Evolutionary conservation across 2,329 filamentous ascomycete species (phyloP).

Genomic region (Phaeophleospora eucalypticola): DNA sequence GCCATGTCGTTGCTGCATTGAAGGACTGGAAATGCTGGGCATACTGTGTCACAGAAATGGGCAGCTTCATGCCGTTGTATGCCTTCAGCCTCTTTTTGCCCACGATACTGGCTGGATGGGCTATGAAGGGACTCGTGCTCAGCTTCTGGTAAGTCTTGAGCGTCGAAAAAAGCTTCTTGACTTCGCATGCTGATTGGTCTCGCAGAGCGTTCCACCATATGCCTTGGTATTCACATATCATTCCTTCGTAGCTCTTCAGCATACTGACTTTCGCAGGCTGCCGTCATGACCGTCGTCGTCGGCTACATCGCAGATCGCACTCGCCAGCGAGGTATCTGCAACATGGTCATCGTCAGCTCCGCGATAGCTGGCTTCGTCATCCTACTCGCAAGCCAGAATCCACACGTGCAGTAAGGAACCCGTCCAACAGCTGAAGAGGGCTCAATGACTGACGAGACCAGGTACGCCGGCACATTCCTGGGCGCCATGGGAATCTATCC

Average conservation of each 20-base stretch:
- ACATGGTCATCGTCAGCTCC: conserved; percentile 65
- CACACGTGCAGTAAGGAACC: conserved; percentile 54
- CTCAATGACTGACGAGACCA: background rate
- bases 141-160: conserved; percentile 8
- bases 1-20: conserved; percentile 37
- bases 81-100: conserved; percentile 33
- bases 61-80: conserved; percentile 26
- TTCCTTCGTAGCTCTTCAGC: background rate
- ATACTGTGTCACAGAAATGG: conserved; percentile 74
- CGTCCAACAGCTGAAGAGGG: conserved; percentile 44
- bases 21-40: conserved; percentile 81
- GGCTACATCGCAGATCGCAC: conserved; percentile 75
- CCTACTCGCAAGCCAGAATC: conserved; percentile 61
- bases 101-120: conserved; percentile 37
- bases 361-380: conserved; percentile 78
- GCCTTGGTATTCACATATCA: conserved; percentile 45
- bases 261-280: conserved; percentile 36
- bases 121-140: conserved; percentile 37
- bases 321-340: conserved; percentile 70
- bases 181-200: conserved; percentile 57
- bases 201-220: conserved; percentile 70
- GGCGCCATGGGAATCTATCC: conserved; percentile 19
- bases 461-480: conserved; percentile 11
- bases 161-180: too few relatives aligned
- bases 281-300: conserved; percentile 62